Evolutionary conservation across 2,329 filamentous ascomycete genomes (phyloP).

Genomic region (Nannizzia gypsea): DNA sequence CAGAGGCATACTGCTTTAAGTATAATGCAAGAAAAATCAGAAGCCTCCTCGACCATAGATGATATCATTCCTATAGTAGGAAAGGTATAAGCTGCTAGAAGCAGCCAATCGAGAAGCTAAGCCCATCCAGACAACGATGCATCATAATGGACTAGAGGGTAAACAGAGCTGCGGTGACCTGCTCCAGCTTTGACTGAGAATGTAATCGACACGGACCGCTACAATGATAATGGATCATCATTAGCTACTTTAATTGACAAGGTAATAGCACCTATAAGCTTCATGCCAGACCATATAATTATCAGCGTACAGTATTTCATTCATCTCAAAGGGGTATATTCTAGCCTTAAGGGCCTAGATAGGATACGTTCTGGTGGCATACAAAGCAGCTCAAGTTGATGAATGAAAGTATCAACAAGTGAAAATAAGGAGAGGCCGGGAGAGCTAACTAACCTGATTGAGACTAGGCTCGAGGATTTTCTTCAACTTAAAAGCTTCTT

Average conservation of each 20-base stretch:
- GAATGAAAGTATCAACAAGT: too few species aligned
- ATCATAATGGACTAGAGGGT: conserved; percentile 21
- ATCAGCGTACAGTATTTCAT: too few species aligned
- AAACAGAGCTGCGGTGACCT: conserved; percentile 41
- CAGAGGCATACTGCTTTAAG: conserved; percentile 37
- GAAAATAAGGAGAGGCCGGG: too few species aligned
- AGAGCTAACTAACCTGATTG: background rate
- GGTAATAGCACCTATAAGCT: too few species aligned
- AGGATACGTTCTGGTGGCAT: too few species aligned
- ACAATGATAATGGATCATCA: conserved; percentile 42
- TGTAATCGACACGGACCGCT: conserved; percentile 45
- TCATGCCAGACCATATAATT: too few species aligned
- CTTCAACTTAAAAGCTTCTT: too few species aligned
- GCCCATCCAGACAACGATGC: conserved; percentile 28
- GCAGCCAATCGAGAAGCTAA: conserved; percentile 52
- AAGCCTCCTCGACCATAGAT: conserved; percentile 50
- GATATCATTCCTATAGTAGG: conserved; percentile 52
- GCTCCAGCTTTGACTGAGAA: conserved; percentile 44
- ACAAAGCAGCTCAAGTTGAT: too few species aligned
- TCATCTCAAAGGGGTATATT: too few species aligned
- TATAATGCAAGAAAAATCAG: conserved; percentile 41
- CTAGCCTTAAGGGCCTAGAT: too few species aligned
- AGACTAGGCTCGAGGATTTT: background rate
- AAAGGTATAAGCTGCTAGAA: conserved; percentile 49
- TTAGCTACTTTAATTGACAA: too few species aligned